Conservation (phyloP, 495 filamentous ascomycete genomes). For the Rhypophila decipiens region DNA sequence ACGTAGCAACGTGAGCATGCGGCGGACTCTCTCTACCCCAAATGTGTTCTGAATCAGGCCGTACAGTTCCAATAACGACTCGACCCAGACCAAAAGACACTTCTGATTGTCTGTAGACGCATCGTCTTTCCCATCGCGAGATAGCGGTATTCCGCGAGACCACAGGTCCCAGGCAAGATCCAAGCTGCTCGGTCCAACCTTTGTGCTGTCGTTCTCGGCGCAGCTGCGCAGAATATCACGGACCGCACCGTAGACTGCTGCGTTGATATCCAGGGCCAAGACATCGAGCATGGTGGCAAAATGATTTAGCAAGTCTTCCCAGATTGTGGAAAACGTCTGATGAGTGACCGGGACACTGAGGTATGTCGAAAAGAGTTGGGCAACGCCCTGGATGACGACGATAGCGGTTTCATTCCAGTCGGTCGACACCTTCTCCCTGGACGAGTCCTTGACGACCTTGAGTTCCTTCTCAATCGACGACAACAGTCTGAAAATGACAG, state of each 20-base stretch:
- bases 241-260: conserved; percentile 63
- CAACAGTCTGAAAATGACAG: conserved; percentile 72
- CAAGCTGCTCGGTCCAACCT: conserved; percentile 51
- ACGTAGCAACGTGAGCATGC: conserved; percentile 56
- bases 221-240: conserved; percentile 57
- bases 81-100: conserved; percentile 71
- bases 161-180: conserved; percentile 67
- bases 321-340: conserved; percentile 53
- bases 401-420: conserved; percentile 75
- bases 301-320: conserved; percentile 62
- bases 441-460: conserved; percentile 16
- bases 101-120: conserved; percentile 61
- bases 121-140: conserved; percentile 34
- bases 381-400: conserved; percentile 63
- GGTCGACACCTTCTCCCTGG: conserved; percentile 33
- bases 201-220: conserved; percentile 37
- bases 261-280: conserved; percentile 60
- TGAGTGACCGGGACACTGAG: conserved; percentile 55
- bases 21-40: conserved; percentile 50
- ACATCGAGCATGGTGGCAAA: conserved; percentile 55
- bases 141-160: conserved; percentile 54
- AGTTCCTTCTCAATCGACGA: conserved; percentile 47
- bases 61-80: conserved; percentile 71
- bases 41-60: conserved; percentile 64
- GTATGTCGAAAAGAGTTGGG: conserved; percentile 61